Evolutionary conservation across 768 basidiomycete species (phyloP).

Genomic region (Erythrobasidium yunnanense): DNA sequence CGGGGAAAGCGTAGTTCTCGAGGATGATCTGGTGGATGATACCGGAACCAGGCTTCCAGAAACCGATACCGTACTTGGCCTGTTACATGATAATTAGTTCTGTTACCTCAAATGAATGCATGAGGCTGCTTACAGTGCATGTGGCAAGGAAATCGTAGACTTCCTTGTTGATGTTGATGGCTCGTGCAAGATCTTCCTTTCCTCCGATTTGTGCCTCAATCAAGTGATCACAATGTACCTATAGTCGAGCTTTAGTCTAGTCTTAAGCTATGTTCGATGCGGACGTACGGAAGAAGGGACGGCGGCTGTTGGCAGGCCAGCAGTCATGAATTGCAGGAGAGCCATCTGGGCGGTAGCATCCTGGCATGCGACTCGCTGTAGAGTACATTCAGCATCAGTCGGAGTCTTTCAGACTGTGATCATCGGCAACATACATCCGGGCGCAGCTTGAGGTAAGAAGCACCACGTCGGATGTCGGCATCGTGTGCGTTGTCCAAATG

Average conservation of each 20-base stretch:
- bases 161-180: conserved; percentile 88
- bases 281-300: conserved; percentile 74
- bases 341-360: conserved; percentile 73
- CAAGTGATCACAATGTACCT: conserved; percentile 90
- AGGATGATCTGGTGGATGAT: conserved; percentile 90
- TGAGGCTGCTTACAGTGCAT: conserved; percentile 61
- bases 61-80: conserved; percentile 83
- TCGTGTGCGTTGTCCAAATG: conserved; percentile 89
- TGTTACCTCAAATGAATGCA: conserved; percentile 43
- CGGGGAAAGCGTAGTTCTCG: conserved; percentile 99
- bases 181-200: conserved; percentile 81
- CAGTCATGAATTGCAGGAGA: conserved; percentile 99
- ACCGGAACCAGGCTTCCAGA: conserved; percentile 98
- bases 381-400: conserved; percentile 35
- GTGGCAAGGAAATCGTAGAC: conserved; percentile 99
- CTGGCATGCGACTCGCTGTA: conserved; percentile 48
- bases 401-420: conserved; percentile 82
- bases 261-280: neutral
- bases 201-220: conserved; percentile 95
- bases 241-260: neutral
- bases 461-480: conserved; percentile 81
- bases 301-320: conserved; percentile 92
- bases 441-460: conserved; percentile 90
- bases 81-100: neutral
- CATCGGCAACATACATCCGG: conserved; percentile 65